Percentiles rank a stretch among this genome's conserved stretches.
phyloP scores from a whole-genome alignment of 345 rosid species.

The Dipteronia dyeriana region DNA sequence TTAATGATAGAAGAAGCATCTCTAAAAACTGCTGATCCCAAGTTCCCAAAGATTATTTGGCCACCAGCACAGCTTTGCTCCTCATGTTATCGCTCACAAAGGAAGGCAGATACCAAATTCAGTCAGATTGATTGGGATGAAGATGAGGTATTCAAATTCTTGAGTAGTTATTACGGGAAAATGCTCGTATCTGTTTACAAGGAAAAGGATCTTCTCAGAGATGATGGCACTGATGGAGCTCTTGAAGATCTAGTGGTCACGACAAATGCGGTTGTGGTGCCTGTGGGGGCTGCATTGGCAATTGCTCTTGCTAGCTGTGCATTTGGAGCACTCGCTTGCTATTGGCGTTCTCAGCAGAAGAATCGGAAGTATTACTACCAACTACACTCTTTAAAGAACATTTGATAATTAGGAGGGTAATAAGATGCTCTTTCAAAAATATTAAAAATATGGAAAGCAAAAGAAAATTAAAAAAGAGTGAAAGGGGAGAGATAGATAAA shows the following conservation, averaged over 20 bases:
- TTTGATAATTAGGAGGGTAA: slow-evolving; percentile 52
- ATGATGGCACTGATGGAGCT: slow-evolving; percentile 37
- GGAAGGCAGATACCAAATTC: slow-evolving; percentile 20
- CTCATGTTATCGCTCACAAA: slow-evolving; percentile 56
- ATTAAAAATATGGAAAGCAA: slow-evolving; percentile 19
- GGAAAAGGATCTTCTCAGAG: slow-evolving; percentile 42
- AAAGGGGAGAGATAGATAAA: neutral
- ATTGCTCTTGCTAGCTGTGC: slow-evolving; percentile 97
- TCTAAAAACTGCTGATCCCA: slow-evolving; percentile 78
- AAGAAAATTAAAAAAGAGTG: neutral
- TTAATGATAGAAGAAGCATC: slow-evolving; percentile 78
- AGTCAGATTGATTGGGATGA: slow-evolving; percentile 59
- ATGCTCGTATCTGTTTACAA: slow-evolving; percentile 64
- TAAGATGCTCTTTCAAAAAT: slow-evolving; percentile 34
- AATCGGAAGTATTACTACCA: slow-evolving; percentile 90
- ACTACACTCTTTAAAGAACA: slow-evolving; percentile 81
- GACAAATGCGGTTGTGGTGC: slow-evolving; percentile 80
- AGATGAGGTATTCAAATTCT: slow-evolving; percentile 77
- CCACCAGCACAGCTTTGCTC: slow-evolving; percentile 91
- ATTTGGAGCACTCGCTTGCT: slow-evolving; percentile 94
- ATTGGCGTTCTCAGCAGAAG: slow-evolving; percentile 97
- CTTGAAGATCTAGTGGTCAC: slow-evolving; percentile 62
- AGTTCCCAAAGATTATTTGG: slow-evolving; percentile 90
- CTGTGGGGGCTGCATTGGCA: slow-evolving; percentile 94
- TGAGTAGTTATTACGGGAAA: slow-evolving; percentile 66